phyloP scores from a whole-genome alignment of 441 rosid genomes.

The Jatropha multifida region DNA sequence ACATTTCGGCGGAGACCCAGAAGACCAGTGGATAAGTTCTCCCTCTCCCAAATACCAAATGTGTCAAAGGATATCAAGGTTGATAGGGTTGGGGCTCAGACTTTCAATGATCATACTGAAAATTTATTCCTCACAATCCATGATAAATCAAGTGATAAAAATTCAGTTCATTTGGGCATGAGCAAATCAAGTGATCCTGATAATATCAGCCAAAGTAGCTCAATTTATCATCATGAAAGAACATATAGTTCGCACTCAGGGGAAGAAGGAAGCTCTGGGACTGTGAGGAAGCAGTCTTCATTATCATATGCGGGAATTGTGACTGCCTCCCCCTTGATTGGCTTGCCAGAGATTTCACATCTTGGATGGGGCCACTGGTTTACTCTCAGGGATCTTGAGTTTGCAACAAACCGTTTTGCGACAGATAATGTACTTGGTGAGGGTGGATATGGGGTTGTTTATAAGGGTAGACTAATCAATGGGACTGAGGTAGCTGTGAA shows the following conservation, averaged over 20 bases:
- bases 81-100: constrained; percentile 61
- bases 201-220: constrained; percentile 71
- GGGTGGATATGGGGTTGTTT: constrained; percentile 98
- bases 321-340: constrained; percentile 80
- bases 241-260: constrained; percentile 75
- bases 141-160: constrained; percentile 66
- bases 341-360: constrained; percentile 87
- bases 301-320: constrained; percentile 51
- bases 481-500: constrained; percentile 95
- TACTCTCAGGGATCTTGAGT: constrained; percentile 95
- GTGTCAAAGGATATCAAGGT: constrained; percentile 85
- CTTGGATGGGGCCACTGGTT: constrained; percentile 99
- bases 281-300: constrained; percentile 52
- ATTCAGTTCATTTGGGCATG: constrained; percentile 53
- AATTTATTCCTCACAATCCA: constrained; percentile 36
- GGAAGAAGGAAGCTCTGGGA: constrained; percentile 88
- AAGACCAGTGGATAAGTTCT: constrained; percentile 49
- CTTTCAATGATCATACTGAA: constrained; percentile 38
- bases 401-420: constrained; percentile 79
- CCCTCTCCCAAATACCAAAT: constrained; percentile 70
- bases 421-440: constrained; percentile 90
- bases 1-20: constrained; percentile 58
- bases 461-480: constrained; percentile 74
- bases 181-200: constrained; percentile 80
- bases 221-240: constrained; percentile 67